Evolutionary conservation across 1,284 basidiomycete species (phyloP), one percentile per base, ranked within the genome.

Genomic region (Apiotrichum siamense): DNA sequence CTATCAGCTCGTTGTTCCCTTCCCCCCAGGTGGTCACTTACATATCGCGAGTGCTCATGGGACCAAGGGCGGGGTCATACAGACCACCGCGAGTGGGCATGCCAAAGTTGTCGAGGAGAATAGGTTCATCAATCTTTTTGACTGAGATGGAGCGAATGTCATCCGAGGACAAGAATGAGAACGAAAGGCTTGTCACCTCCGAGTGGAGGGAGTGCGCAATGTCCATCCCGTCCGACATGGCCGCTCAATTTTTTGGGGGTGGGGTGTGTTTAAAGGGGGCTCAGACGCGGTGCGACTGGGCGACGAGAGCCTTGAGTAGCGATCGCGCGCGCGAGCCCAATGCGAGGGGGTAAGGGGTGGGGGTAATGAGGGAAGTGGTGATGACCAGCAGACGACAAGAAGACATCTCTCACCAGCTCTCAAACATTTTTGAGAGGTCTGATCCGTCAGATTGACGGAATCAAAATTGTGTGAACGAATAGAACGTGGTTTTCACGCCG

Each of bases 11-110:
- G 20, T 38, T 15, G 6, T 38, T 13, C 7, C 9, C 26, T 7
- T 31, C 31, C 2, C 11, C 11, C 1, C n/a, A 12, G 21, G 20
- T 38, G 20, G 17, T 15, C 4, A 81, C 89, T 61, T 64, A 94
- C 91, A 97, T 83, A 70, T 96, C 92, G 49, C 84, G 81, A 55
- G 80, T 81, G 64, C 86, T 85, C 73, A 86, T 86, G 25, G 96
- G 96, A 2, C 96, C 96, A 23, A 98, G 83, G 39, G 88, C 85
- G 47, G 92, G 88, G 76, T 99, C 96, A 70, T 98, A 98, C 47
- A 99, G 79, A 55, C 94, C 96, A 21, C 91, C 92, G 50, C 82
- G 77, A 62, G 88, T 97, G 2, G 96, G 96, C 59, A 87, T 80
- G 70, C 94, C 92, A 36, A 96, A 78, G 71, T 93, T 91, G 78